A percentile compares a stretch with the other conserved stretches of the same genome.
Evolutionary conservation across 129 eudicot genomes (phyloP).

Genomic region (Lactuca sativa): DNA sequence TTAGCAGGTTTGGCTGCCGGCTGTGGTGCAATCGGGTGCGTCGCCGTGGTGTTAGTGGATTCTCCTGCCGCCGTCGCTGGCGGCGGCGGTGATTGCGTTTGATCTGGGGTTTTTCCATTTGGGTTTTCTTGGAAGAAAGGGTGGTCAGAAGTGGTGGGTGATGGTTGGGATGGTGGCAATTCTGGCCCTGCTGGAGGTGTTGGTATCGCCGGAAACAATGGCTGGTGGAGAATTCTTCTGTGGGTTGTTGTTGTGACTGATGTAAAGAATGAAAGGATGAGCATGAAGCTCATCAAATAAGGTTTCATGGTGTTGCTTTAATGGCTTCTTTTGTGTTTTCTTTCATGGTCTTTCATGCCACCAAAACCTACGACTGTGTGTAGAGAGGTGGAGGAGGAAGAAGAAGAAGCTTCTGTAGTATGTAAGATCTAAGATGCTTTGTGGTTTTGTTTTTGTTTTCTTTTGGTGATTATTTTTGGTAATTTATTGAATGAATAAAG

Average conservation of each 20-base stretch:
- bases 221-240: slow-evolving; percentile 90
- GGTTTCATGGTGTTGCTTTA: slow-evolving; percentile 32
- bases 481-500: slow-evolving; percentile 7
- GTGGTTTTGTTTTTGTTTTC: slow-evolving; percentile 22
- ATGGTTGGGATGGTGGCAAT: slow-evolving; percentile 47
- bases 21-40: slow-evolving; percentile 54
- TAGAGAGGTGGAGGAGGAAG: slow-evolving; percentile 19
- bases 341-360: slow-evolving; percentile 33
- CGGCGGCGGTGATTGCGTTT: slow-evolving; percentile 42
- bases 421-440: slow-evolving; percentile 68
- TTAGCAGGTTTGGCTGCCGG: slow-evolving; percentile 52
- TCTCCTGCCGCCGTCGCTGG: not conserved
- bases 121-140: slow-evolving; percentile 88
- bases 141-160: slow-evolving; percentile 46
- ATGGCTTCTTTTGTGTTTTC: slow-evolving; percentile 31
- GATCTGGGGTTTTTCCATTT: slow-evolving; percentile 47
- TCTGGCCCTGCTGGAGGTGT: slow-evolving; percentile 56
- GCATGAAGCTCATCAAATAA: slow-evolving; percentile 23
- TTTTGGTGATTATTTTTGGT: not conserved
- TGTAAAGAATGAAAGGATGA: slow-evolving; percentile 24
- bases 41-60: slow-evolving; percentile 29
- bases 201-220: slow-evolving; percentile 66
- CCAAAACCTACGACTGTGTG: slow-evolving; percentile 23
- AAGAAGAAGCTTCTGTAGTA: slow-evolving; percentile 62
- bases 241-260: slow-evolving; percentile 21